A percentile compares a stretch with the other conserved stretches of the same genome.
These are phyloP conservation scores for Rhodamnia argentea DNA, from an alignment of 345 rosid species.

Conservation along the genomic window DNA sequence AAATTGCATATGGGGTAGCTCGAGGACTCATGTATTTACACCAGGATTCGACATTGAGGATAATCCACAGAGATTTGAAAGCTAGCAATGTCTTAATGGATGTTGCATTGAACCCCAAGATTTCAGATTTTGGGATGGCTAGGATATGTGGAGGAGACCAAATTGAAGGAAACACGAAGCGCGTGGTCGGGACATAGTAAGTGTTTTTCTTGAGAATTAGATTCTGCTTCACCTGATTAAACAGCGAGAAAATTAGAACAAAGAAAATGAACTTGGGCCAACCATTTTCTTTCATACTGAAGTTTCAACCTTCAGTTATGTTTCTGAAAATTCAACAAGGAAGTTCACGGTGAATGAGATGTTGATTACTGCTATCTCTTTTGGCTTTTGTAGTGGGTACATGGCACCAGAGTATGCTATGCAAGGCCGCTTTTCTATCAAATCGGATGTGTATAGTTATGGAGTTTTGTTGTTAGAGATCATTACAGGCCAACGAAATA, in stretches of 20 bases:
- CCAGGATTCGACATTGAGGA: conserved; percentile 5
- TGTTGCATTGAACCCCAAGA: conserved; percentile 5
- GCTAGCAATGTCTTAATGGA: conserved; percentile 4
- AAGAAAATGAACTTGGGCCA: neutral
- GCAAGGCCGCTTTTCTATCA: neutral
- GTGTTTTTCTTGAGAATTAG: neutral
- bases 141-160: conserved; percentile 1
- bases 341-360: neutral
- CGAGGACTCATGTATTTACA: conserved; percentile 11
- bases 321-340: neutral
- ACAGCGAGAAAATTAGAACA: neutral
- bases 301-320: neutral
- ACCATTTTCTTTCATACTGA: neutral
- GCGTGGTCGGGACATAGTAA: conserved; percentile 8
- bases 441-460: neutral
- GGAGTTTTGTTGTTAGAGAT: neutral
- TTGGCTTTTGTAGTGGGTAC: neutral
- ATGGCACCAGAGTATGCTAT: neutral
- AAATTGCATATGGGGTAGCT: conserved; percentile 3
- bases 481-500: neutral
- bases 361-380: neutral
- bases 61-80: conserved; percentile 9
- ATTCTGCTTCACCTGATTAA: neutral
- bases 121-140: conserved; percentile 4
- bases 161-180: neutral